Evolutionary conservation across 768 basidiomycete genomes (phyloP).

Genomic region (Boletus sensibilis): DNA sequence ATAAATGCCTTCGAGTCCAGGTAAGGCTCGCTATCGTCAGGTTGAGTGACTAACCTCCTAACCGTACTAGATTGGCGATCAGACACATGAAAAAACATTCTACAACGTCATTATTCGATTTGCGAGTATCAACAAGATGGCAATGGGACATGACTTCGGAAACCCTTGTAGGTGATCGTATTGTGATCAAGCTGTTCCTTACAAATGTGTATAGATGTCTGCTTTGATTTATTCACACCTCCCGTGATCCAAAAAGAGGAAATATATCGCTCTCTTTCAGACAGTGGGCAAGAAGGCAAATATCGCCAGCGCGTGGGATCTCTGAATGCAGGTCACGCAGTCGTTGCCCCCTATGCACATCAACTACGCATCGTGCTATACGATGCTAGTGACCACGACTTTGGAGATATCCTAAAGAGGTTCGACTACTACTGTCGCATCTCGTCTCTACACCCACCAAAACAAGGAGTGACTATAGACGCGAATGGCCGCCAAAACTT

Average conservation of each 20-base stretch:
- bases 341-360: constrained; percentile 67
- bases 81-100: constrained; percentile 48
- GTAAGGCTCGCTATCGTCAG: constrained; percentile 35
- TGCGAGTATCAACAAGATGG: constrained; percentile 57
- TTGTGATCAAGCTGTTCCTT: constrained; percentile 9
- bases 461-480: constrained; percentile 43
- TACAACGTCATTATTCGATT: constrained; percentile 55
- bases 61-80: constrained; percentile 54
- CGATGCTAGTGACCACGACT: constrained; percentile 40
- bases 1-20: constrained; percentile 62
- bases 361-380: constrained; percentile 65
- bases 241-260: constrained; percentile 60
- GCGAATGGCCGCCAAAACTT: constrained; percentile 46
- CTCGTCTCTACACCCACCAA: constrained; percentile 43
- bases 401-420: constrained; percentile 38
- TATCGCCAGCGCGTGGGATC: constrained; percentile 58
- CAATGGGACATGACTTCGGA: constrained; percentile 56
- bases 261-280: constrained; percentile 52
- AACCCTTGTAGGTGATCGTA: constrained; percentile 53
- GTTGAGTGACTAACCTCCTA: background rate
- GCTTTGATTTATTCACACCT: constrained; percentile 66
- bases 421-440: constrained; percentile 55
- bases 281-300: constrained; percentile 33
- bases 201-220: constrained; percentile 46
- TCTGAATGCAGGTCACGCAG: constrained; percentile 55